A percentile compares a stretch with the other conserved stretches of the same genome.
phyloP scores from a whole-genome alignment of 2,329 filamentous ascomycete genomes.

The Juglanconis sp. region DNA sequence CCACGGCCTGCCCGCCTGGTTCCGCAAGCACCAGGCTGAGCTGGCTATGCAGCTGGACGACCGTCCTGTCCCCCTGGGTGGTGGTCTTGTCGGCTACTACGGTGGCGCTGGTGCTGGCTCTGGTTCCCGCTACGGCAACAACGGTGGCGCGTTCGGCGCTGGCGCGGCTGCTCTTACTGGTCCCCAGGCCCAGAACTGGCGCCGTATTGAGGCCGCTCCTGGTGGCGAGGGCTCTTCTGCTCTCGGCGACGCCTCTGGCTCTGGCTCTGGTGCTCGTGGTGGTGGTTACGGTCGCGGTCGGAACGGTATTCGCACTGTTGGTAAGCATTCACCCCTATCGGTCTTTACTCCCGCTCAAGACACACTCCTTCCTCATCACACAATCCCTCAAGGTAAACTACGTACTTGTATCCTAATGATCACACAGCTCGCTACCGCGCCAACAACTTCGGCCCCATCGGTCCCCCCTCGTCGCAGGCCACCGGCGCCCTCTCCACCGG shows the following conservation, averaged over 20 bases:
- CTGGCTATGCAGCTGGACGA: conserved; percentile 21
- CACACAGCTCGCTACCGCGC: conserved; percentile 3
- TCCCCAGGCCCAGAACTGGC: conserved; percentile 1
- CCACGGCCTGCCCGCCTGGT: conserved; percentile 60
- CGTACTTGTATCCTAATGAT: background rate
- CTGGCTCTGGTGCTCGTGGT: background rate
- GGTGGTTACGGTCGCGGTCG: background rate
- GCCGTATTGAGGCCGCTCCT: background rate
- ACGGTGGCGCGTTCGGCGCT: background rate
- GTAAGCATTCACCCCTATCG: background rate
- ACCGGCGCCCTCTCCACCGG: background rate
- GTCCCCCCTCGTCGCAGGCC: conserved; percentile 1
- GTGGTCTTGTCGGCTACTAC: background rate
- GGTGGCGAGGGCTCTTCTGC: background rate
- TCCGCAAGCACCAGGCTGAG: conserved; percentile 52
- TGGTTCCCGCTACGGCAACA: background rate
- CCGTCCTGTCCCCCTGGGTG: background rate
- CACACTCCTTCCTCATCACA: too few relatives aligned
- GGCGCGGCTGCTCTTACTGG: background rate
- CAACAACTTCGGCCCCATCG: conserved; percentile 12
- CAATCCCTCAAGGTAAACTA: too few relatives aligned
- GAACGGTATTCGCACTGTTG: background rate
- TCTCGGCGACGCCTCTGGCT: background rate
- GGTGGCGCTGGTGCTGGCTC: background rate
- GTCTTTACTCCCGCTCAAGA: background rate